phyloP scores from a whole-genome alignment of 2,329 filamentous ascomycete genomes.

The Scortechinia acanthostroma region DNA sequence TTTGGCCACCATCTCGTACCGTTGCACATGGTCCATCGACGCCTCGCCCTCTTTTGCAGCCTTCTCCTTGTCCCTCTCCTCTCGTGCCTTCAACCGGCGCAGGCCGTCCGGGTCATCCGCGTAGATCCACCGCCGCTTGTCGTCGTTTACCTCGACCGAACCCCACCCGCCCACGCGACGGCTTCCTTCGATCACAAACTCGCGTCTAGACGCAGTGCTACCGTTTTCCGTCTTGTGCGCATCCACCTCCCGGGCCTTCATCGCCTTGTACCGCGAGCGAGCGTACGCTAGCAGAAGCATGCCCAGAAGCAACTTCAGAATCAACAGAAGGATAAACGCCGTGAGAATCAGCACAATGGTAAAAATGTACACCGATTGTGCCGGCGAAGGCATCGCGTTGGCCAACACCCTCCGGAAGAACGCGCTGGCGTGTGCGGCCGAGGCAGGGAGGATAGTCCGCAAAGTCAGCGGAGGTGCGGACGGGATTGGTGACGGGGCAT shows the following conservation, averaged over 20 bases:
- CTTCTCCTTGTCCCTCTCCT: slow-evolving; percentile 42
- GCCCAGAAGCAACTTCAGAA: slow-evolving; percentile 77
- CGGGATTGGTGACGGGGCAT: slow-evolving; percentile 43
- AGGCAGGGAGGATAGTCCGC: slow-evolving; percentile 56
- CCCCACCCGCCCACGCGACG: slow-evolving; percentile 76
- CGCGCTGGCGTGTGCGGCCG: slow-evolving; percentile 70
- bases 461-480: slow-evolving; percentile 54
- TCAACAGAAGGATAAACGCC: slow-evolving; percentile 75
- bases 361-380: slow-evolving; percentile 49
- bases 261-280: slow-evolving; percentile 69
- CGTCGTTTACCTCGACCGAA: slow-evolving; percentile 80
- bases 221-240: slow-evolving; percentile 16
- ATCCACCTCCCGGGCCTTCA: slow-evolving; percentile 65
- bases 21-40: slow-evolving; percentile 35
- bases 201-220: slow-evolving; percentile 34
- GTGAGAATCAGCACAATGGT: slow-evolving; percentile 72
- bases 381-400: slow-evolving; percentile 72
- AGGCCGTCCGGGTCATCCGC: slow-evolving; percentile 73
- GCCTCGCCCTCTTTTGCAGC: slow-evolving; percentile 57
- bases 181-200: slow-evolving; percentile 59
- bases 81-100: slow-evolving; percentile 49
- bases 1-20: slow-evolving; percentile 95
- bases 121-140: slow-evolving; percentile 79
- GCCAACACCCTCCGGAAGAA: slow-evolving; percentile 73
- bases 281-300: slow-evolving; percentile 80